Evolutionary conservation across 495 filamentous ascomycete species (phyloP).

Genomic region (Podospora sp.): DNA sequence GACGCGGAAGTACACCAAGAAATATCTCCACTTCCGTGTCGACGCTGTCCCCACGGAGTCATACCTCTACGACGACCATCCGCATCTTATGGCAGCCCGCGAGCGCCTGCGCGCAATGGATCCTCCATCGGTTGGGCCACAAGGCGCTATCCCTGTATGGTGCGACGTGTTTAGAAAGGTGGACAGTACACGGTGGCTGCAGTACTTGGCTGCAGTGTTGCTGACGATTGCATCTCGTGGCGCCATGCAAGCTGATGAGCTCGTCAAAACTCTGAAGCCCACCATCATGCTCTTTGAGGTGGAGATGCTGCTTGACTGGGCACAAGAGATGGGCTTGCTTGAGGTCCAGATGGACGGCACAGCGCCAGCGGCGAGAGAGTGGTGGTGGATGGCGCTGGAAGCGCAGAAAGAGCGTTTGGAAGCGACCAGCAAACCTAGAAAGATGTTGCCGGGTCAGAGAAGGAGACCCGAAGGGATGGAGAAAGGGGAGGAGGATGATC

Average conservation of each 20-base stretch:
- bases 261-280: constrained; percentile 60
- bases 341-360: constrained; percentile 37
- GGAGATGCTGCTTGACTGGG: constrained; percentile 67
- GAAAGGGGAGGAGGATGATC: background rate
- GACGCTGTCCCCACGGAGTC: constrained; percentile 57
- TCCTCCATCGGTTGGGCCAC: constrained; percentile 33
- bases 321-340: constrained; percentile 51
- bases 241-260: constrained; percentile 53
- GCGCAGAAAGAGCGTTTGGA: constrained; percentile 29
- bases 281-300: constrained; percentile 70
- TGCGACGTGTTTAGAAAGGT: constrained; percentile 71
- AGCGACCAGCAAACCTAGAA: constrained; percentile 17
- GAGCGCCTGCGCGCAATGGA: constrained; percentile 37
- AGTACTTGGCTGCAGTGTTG: constrained; percentile 60
- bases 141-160: constrained; percentile 70
- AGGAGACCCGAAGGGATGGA: constrained; percentile 4
- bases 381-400: constrained; percentile 67
- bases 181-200: constrained; percentile 64
- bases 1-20: constrained; percentile 69
- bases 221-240: constrained; percentile 63
- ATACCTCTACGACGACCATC: constrained; percentile 65
- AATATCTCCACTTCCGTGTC: constrained; percentile 61
- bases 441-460: constrained; percentile 19
- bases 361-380: constrained; percentile 59
- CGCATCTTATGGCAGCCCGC: constrained; percentile 45